These are phyloP conservation scores for Astraeus odoratus DNA, from an alignment of 768 basidiomycete species.

Conservation along the genomic window DNA sequence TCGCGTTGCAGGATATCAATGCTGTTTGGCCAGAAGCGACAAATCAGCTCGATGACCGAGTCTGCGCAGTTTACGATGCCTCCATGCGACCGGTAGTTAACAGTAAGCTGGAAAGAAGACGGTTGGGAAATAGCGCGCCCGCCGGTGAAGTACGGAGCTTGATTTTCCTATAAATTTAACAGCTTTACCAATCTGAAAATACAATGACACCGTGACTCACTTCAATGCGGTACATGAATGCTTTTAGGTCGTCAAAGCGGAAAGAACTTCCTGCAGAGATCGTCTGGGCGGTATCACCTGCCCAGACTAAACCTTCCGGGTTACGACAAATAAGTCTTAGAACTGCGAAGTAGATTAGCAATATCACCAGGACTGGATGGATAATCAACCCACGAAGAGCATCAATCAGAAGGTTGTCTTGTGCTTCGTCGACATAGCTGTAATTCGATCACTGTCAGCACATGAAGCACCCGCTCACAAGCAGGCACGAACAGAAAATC, in stretches of 20 bases:
- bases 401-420: constrained; percentile 67
- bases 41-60: constrained; percentile 54
- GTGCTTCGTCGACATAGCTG: constrained; percentile 67
- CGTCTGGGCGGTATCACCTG: constrained; percentile 75
- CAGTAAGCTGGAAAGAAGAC: constrained; percentile 46
- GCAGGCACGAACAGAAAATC: constrained; percentile 45
- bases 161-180: constrained; percentile 15
- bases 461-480: background rate
- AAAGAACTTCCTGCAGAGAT: constrained; percentile 71
- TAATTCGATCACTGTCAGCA: background rate
- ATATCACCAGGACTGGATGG: too few relatives aligned
- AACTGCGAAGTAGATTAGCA: constrained; percentile 33
- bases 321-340: constrained; percentile 57
- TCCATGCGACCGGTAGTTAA: constrained; percentile 66
- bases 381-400: constrained; percentile 37
- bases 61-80: constrained; percentile 70
- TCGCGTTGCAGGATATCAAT: constrained; percentile 57
- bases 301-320: constrained; percentile 66
- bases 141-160: background rate
- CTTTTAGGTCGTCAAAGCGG: constrained; percentile 62
- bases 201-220: constrained; percentile 28
- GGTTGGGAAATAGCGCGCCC: constrained; percentile 20
- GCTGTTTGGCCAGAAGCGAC: constrained; percentile 52
- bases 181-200: background rate
- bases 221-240: constrained; percentile 58